phyloP scores from a whole-genome alignment of 1,284 basidiomycete genomes.

The Puccinia sorghi region DNA sequence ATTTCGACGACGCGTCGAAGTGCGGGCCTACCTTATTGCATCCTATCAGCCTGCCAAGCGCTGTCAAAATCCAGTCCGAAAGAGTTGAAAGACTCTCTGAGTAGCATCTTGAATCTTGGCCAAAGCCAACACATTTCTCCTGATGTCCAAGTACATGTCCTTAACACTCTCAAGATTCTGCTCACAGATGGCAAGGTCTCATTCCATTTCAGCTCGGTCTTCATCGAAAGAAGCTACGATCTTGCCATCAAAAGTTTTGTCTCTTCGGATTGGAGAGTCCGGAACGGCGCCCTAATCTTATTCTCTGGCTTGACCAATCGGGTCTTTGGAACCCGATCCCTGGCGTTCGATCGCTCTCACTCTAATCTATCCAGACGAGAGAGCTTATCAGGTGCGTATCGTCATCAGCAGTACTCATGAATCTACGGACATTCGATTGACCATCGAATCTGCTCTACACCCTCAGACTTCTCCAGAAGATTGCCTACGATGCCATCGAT shows the following conservation, averaged over 20 bases:
- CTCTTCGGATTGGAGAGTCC: conserved; percentile 44
- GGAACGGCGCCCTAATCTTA: conserved; percentile 45
- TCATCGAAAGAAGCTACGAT: conserved; percentile 42
- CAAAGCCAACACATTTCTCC: conserved; percentile 7
- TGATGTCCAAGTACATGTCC: conserved; percentile 34
- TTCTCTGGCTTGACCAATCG: conserved; percentile 46
- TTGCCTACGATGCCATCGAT: conserved; percentile 30
- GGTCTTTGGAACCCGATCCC: conserved; percentile 23
- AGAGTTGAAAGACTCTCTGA: conserved; percentile 11
- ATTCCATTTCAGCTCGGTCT: conserved; percentile 20
- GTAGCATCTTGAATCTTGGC: conserved; percentile 17
- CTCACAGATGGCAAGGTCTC: conserved; percentile 39
- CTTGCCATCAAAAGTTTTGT: conserved; percentile 42
- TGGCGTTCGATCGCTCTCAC: conserved; percentile 32
- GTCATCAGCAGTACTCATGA: neutral
- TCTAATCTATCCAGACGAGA: conserved; percentile 34
- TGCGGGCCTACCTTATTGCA: conserved; percentile 46
- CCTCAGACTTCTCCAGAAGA: conserved; percentile 39
- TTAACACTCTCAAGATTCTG: conserved; percentile 47
- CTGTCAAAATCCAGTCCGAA: conserved; percentile 19
- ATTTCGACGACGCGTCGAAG: conserved; percentile 49
- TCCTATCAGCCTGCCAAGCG: conserved; percentile 45
- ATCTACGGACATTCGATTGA: neutral
- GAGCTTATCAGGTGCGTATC: conserved; percentile 33
- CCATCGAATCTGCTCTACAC: neutral